These are phyloP conservation scores for Cutaneotrichosporon spelunceum DNA, from an alignment of 1,284 basidiomycete genomes.

Conservation along the genomic window DNA sequence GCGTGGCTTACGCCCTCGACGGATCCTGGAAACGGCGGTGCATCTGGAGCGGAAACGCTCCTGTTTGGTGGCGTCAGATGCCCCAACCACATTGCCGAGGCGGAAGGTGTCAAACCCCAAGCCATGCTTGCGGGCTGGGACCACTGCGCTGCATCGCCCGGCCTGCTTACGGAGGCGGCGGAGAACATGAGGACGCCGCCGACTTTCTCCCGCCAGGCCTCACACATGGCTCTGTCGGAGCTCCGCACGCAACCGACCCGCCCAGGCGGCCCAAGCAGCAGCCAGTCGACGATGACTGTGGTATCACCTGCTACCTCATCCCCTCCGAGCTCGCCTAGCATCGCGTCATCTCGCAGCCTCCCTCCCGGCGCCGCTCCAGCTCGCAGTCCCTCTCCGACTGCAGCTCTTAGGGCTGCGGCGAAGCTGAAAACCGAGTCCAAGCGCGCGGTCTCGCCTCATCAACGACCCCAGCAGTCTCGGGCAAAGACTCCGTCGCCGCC, in stretches of 20 bases:
- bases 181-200: conserved; percentile 7
- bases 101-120: conserved; percentile 17
- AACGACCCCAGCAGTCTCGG: neutral
- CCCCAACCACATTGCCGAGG: conserved; percentile 2
- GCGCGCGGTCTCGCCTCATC: neutral
- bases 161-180: conserved; percentile 15
- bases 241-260: conserved; percentile 3
- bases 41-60: conserved; percentile 32
- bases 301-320: conserved; percentile 10
- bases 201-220: conserved; percentile 14
- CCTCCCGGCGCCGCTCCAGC: neutral
- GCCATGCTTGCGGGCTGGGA: conserved; percentile 37
- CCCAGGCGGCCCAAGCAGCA: neutral
- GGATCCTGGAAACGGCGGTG: conserved; percentile 12
- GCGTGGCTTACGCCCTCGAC: conserved; percentile 26
- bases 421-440: neutral
- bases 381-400: conserved; percentile 2
- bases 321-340: conserved; percentile 1
- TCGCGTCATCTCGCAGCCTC: neutral
- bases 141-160: conserved; percentile 28
- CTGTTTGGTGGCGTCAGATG: conserved; percentile 39
- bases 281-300: neutral
- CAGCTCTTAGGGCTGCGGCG: neutral
- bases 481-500: conserved; percentile 4
- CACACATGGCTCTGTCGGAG: conserved; percentile 15